Evolutionary conservation across 495 filamentous ascomycete species (phyloP).

Genomic region (Hyaloscypha bicolor): DNA sequence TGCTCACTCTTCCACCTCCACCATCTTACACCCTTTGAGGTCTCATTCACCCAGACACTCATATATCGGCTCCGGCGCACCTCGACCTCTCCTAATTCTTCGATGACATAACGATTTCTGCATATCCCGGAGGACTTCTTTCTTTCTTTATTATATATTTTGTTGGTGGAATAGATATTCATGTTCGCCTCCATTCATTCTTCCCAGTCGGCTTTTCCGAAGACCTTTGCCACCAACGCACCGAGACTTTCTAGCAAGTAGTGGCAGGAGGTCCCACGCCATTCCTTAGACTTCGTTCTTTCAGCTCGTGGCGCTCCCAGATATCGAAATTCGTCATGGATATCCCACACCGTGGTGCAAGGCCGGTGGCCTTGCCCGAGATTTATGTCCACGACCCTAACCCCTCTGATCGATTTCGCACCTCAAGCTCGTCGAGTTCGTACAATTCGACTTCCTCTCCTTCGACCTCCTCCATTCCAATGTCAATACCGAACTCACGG

Average conservation of each 20-base stretch:
- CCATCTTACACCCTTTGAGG: slow-evolving; percentile 6
- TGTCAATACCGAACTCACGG: slow-evolving; percentile 48
- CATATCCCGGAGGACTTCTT: slow-evolving; percentile 14
- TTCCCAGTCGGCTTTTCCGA: slow-evolving; percentile 27
- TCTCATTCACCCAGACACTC: background rate
- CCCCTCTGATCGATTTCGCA: slow-evolving; percentile 50
- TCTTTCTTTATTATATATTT: slow-evolving; percentile 28
- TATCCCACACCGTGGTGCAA: slow-evolving; percentile 50
- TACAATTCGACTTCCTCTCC: slow-evolving; percentile 46
- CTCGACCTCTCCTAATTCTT: slow-evolving; percentile 10
- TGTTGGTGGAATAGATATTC: slow-evolving; percentile 21
- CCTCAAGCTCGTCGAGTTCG: slow-evolving; percentile 48
- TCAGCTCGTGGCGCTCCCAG: slow-evolving; percentile 40
- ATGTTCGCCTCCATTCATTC: slow-evolving; percentile 28
- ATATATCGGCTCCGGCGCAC: background rate
- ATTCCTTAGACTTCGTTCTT: slow-evolving; percentile 21
- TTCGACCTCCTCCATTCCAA: slow-evolving; percentile 44
- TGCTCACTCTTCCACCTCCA: slow-evolving; percentile 10
- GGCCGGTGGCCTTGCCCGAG: slow-evolving; percentile 45
- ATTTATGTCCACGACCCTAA: slow-evolving; percentile 57
- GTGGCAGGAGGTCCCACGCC: background rate
- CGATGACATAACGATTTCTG: slow-evolving; percentile 24
- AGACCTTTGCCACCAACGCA: slow-evolving; percentile 25
- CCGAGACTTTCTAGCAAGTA: slow-evolving; percentile 16
- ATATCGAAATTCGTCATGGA: slow-evolving; percentile 51